Percentiles rank a stretch among this genome's conserved stretches.
Conservation (phyloP, 129 eudicot species). For the Logfia minima region DNA sequence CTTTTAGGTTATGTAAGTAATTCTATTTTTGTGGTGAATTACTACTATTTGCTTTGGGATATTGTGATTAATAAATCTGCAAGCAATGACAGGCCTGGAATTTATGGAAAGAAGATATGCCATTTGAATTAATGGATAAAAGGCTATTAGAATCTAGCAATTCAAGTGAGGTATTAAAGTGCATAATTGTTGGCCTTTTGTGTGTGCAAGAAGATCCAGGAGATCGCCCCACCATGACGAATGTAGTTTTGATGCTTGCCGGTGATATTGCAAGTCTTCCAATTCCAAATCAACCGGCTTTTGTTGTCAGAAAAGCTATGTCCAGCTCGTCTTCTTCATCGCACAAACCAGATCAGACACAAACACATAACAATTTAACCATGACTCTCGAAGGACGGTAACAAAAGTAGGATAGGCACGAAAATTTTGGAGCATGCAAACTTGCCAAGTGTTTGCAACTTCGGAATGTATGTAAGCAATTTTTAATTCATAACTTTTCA, state of each 20-base stretch:
- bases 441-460: not conserved
- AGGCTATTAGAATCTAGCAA: constrained; percentile 33
- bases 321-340: constrained; percentile 27
- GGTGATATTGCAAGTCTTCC: constrained; percentile 42
- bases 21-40: not conserved
- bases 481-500: not conserved
- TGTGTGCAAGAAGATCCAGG: constrained; percentile 49
- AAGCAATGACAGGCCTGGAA: constrained; percentile 34
- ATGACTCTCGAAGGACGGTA: constrained; percentile 29
- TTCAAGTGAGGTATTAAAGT: constrained; percentile 35
- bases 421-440: not conserved
- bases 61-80: not conserved
- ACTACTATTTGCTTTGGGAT: not conserved
- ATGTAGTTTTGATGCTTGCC: constrained; percentile 40
- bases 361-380: constrained; percentile 19
- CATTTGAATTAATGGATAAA: constrained; percentile 34
- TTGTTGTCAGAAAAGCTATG: constrained; percentile 26
- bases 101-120: constrained; percentile 43
- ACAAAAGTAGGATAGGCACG: not conserved
- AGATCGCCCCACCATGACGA: constrained; percentile 50
- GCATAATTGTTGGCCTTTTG: constrained; percentile 42
- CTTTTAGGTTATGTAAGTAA: constrained; percentile 48
- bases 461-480: not conserved
- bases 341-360: constrained; percentile 20
- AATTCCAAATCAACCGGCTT: constrained; percentile 48